Evolutionary conservation across 2,329 filamentous ascomycete genomes (phyloP), one percentile per base, ranked within the genome.

Genomic region (Sporothrix brasiliensis): DNA sequence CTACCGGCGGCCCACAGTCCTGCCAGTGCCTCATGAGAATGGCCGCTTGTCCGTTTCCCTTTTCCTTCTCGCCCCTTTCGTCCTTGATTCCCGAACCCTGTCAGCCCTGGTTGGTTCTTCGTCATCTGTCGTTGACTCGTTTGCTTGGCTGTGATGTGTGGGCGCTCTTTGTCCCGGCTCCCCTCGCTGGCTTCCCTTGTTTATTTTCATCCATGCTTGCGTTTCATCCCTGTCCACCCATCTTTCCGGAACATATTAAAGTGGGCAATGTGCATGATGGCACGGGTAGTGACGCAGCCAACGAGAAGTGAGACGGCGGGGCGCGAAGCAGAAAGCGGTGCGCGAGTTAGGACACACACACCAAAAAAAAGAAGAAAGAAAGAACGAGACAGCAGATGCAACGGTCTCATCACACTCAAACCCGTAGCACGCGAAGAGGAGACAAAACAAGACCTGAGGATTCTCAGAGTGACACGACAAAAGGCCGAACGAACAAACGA

Each of bases 181-280:
- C 19, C 19, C 4, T 49, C 19, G 16, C 9, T 50, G 4, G 49
- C 11, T 27, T 47, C 5, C 21, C n/a, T 27, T 27, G 1, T 27
- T 27, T 47, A 27, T 19, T 30, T 54, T 30, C 52, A 11, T 54
- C 14, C 6, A 27, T 44, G 56, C 24, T 41, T 34, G 68, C 34
- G 68, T 69, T 69, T 69, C 68, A 69, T 66, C 67, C 60, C 68
- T 69, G 58, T 11, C 66, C 68, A 49, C 60, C 58, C 58, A 56
- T 66, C 49, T 47, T 66, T 56, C 68, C 58, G 58, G 58, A 69
- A 66, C 68, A 54, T 49, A 19, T 30, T 60, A 68, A 54, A 56
- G 69, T 52, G 67, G 58, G 65, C 50, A 34, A 27, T 56, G 44
- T 65, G 66, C 66, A 65, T 53, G 56, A 65, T 58, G 19, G 53